A percentile compares a stretch with the other conserved stretches of the same genome.
Conservation (phyloP, 2,329 filamentous ascomycete genomes). For the Trichophyton rubrum region DNA sequence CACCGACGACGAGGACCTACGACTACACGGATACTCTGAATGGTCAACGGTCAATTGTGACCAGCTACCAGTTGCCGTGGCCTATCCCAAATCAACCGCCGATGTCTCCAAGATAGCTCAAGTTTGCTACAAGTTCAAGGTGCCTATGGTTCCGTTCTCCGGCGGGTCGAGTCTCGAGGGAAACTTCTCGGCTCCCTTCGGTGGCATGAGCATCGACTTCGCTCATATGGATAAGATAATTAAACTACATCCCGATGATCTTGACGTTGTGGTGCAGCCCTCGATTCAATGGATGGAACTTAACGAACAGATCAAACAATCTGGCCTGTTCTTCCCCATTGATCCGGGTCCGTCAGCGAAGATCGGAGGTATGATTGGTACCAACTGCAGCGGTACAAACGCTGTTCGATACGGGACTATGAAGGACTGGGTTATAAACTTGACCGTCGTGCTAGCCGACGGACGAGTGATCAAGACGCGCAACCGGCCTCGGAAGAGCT, state of each 20-base stretch:
- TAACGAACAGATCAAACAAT: conserved; percentile 60
- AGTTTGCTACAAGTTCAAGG: conserved; percentile 63
- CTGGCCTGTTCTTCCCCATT: conserved; percentile 78
- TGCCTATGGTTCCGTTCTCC: conserved; percentile 79
- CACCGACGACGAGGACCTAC: conserved; percentile 51
- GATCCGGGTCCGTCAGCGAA: conserved; percentile 61
- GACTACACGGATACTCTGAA: conserved; percentile 55
- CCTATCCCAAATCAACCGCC: conserved; percentile 51
- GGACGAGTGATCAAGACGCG: conserved; percentile 57
- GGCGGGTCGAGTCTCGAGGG: conserved; percentile 79
- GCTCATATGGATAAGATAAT: conserved; percentile 74
- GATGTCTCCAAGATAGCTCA: conserved; percentile 53
- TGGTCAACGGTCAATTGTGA: conserved; percentile 58
- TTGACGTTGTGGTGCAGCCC: conserved; percentile 88
- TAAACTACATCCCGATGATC: conserved; percentile 68
- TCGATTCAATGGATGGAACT: conserved; percentile 85
- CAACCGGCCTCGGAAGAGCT: conserved; percentile 53
- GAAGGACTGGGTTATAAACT: conserved; percentile 62
- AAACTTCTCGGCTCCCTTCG: conserved; percentile 77
- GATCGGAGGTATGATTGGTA: conserved; percentile 51
- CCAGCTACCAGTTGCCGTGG: conserved; percentile 51
- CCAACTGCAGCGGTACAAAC: conserved; percentile 53
- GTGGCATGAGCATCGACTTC: conserved; percentile 84
- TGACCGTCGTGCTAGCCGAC: conserved; percentile 59
- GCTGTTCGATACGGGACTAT: conserved; percentile 58